phyloP scores from a whole-genome alignment of 352 stramenopile species.

The Globisporangium spiculum region DNA sequence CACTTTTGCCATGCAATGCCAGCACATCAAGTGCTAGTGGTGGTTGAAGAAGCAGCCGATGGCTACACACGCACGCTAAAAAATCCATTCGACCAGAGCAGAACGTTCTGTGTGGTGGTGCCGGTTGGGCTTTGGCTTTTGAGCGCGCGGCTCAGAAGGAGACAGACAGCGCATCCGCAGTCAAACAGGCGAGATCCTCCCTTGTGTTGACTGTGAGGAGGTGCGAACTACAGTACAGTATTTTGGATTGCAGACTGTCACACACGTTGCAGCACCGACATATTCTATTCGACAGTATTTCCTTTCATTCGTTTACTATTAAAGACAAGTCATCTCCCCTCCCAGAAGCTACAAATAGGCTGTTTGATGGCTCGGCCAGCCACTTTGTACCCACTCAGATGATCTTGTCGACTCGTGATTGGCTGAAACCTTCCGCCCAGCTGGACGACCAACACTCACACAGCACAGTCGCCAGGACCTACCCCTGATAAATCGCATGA shows the following conservation, averaged over 20 bases:
- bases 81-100: not conserved
- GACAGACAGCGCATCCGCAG: not conserved
- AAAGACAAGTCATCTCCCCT: not conserved
- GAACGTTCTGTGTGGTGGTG: conserved; percentile 7
- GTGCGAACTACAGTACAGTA: not conserved
- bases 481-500: not conserved
- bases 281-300: conserved; percentile 1
- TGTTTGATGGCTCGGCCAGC: not conserved
- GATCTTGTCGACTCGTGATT: conserved; percentile 10
- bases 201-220: not conserved
- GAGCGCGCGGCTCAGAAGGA: conserved; percentile 3
- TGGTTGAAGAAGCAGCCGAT: conserved; percentile 6
- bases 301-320: not conserved
- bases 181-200: not conserved
- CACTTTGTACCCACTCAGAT: conserved; percentile 14
- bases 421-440: not conserved
- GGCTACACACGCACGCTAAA: not conserved
- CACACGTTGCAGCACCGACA: not conserved
- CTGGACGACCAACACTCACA: conserved; percentile 9
- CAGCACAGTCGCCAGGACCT: not conserved
- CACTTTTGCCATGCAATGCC: conserved; percentile 1
- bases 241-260: conserved; percentile 3
- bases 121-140: not conserved
- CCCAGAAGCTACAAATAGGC: not conserved
- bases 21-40: not conserved